Base-by-base conservation (phyloP, 192 early-diverging fungal species). In the Podochytrium sp. region DNA sequence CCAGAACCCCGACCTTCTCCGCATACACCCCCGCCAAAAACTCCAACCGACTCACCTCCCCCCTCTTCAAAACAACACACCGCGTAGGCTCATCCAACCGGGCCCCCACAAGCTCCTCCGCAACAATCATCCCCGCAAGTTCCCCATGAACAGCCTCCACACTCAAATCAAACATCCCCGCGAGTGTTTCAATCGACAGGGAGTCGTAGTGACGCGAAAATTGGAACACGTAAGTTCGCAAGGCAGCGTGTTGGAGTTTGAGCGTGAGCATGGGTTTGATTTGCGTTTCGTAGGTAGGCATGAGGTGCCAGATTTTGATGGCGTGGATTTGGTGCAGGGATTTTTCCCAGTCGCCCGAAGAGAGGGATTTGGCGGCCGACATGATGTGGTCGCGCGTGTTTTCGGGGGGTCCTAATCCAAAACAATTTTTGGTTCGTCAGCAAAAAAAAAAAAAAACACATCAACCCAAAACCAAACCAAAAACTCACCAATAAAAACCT, bases 301-400 rank as follows among this genome's bases (percentile, higher is more conserved):
- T 90, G 63, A 98, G 86, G 70, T 95, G 91, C 98, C 98, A 99
- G 73, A 98, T 94, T 83, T 95, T 96, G 83, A 99, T 96, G 29
- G 90, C 89, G 74, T 87, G 77, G 77, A 99, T 94, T 53, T 89
- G 86, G 53, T 97, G 92, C 67, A 83, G 82, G 61, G 91, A 91
- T 75, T 87, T 88, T 74, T 96, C 85, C 98, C 98, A 99, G 83
- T 99, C 94, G 56, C 96, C 96, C 27, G 83, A 81, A 23, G 94
- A 91, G 56, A 98, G 84, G 10, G 96, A 92, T 80, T 95, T 94
- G 42, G 98, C 88, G 1, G 96, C 94, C 29, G 91, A 94, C 95
- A 99, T 96, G 76, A 99, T 95, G 82, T 98, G 94, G 85, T 99
- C 98, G 74, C 98, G 90, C 25, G 93, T 99, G 85, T 95, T 98